Conservation (phyloP, 2,329 filamentous ascomycete species). For the Nemania sp. region DNA sequence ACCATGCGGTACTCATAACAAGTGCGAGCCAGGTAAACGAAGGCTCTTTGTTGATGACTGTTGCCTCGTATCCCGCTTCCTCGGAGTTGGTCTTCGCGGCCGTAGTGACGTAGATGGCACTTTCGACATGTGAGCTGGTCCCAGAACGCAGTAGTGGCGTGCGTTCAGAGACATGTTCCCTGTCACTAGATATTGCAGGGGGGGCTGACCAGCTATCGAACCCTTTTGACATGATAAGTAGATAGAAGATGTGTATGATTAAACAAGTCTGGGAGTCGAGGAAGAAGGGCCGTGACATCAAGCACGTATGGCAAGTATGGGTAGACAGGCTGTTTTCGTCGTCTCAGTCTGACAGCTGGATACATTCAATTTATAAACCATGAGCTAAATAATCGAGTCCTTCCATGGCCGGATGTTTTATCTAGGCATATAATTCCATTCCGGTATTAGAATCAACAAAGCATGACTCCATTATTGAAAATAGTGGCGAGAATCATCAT, state of each 20-base stretch:
- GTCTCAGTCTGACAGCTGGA: too few relatives aligned
- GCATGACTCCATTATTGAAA: too few relatives aligned
- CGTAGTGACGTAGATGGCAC: conserved; percentile 2
- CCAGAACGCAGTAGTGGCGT: conserved; percentile 4
- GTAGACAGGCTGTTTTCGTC: too few relatives aligned
- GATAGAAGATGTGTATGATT: neutral
- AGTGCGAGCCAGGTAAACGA: conserved; percentile 15
- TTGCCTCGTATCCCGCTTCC: conserved; percentile 1
- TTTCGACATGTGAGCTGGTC: conserved; percentile 8
- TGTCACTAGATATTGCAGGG: neutral
- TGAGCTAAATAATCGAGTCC: too few relatives aligned
- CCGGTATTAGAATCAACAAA: too few relatives aligned
- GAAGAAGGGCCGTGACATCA: too few relatives aligned
- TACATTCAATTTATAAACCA: too few relatives aligned
- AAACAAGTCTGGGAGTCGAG: too few relatives aligned
- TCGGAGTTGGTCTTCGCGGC: neutral
- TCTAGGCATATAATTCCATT: too few relatives aligned
- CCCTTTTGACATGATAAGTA: conserved; percentile 4
- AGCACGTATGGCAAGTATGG: too few relatives aligned
- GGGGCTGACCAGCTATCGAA: neutral
- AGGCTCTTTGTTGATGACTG: conserved; percentile 13
- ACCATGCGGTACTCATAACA: conserved; percentile 18
- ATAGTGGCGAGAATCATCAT: too few relatives aligned
- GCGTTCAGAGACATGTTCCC: conserved; percentile 1
- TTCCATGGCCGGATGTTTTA: too few relatives aligned